phyloP scores from a whole-genome alignment of 1,284 basidiomycete species.

The Coniferiporia weirii region DNA sequence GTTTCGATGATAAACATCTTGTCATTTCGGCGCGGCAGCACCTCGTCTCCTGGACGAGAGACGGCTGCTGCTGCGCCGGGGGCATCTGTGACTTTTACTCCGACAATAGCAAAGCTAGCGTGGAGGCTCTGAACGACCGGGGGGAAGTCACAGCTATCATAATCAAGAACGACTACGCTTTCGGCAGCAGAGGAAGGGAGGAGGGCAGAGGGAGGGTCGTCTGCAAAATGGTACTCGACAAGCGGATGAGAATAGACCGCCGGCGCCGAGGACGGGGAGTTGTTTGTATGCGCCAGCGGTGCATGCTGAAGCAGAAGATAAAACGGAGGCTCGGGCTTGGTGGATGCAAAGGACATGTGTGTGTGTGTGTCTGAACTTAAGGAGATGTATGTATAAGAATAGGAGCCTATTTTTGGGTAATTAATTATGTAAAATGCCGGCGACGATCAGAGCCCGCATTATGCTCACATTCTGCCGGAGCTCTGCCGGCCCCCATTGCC shows the following conservation, averaged over 20 bases:
- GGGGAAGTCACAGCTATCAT: slow-evolving; percentile 33
- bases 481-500: slow-evolving; percentile 10
- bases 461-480: slow-evolving; percentile 16
- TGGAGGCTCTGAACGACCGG: slow-evolving; percentile 60
- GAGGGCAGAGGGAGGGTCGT: slow-evolving; percentile 60
- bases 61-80: slow-evolving; percentile 49
- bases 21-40: slow-evolving; percentile 41
- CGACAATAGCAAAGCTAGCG: slow-evolving; percentile 49
- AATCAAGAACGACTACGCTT: slow-evolving; percentile 68
- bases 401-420: not conserved
- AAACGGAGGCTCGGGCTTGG: slow-evolving; percentile 39
- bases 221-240: slow-evolving; percentile 77
- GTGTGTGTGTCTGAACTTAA: not conserved
- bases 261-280: slow-evolving; percentile 27
- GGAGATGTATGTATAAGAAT: not conserved
- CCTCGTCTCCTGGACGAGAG: slow-evolving; percentile 36
- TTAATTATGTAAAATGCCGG: no score
- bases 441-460: not conserved
- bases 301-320: slow-evolving; percentile 53
- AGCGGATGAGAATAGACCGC: slow-evolving; percentile 59
- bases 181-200: slow-evolving; percentile 54
- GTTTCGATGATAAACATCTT: slow-evolving; percentile 75
- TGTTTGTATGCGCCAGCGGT: not conserved
- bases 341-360: slow-evolving; percentile 14
- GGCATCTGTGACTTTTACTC: slow-evolving; percentile 61